phyloP scores from a whole-genome alignment of 805 yeast genomes.

The Ogataea trehalophila region DNA sequence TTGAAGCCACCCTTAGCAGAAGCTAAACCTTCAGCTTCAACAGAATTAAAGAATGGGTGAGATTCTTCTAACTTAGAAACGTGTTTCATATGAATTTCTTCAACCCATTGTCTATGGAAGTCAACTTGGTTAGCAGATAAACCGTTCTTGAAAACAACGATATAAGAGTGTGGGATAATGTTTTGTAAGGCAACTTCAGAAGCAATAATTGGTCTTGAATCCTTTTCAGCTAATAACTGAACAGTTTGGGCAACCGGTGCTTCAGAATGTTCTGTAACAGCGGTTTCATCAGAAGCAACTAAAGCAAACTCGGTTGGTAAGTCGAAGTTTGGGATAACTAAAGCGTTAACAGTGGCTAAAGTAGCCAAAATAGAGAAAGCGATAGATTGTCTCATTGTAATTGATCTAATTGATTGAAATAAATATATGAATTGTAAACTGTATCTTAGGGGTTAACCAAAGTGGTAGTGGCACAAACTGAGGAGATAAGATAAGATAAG shows the following conservation, averaged over 20 bases:
- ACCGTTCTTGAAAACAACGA: conserved; percentile 74
- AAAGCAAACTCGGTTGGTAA: conserved; percentile 16
- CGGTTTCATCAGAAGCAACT: conserved; percentile 4
- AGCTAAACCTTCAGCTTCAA: conserved; percentile 16
- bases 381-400: conserved; percentile 16
- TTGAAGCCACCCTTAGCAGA: conserved; percentile 45
- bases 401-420: not conserved
- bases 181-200: conserved; percentile 39
- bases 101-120: conserved; percentile 67
- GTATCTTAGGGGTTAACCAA: not conserved
- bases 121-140: conserved; percentile 47
- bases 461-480: not conserved
- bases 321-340: conserved; percentile 51
- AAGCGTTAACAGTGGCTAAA: conserved; percentile 37
- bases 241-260: conserved; percentile 18
- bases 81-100: conserved; percentile 43
- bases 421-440: too few relatives aligned
- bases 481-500: not conserved
- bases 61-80: conserved; percentile 24
- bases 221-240: conserved; percentile 14
- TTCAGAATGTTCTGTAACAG: not conserved
- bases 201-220: conserved; percentile 44
- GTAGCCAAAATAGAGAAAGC: conserved; percentile 24
- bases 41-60: conserved; percentile 28
- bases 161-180: conserved; percentile 70